Base-by-base conservation (phyloP, 108 stramenopile species). In the Licmophora abbreviata region DNA sequence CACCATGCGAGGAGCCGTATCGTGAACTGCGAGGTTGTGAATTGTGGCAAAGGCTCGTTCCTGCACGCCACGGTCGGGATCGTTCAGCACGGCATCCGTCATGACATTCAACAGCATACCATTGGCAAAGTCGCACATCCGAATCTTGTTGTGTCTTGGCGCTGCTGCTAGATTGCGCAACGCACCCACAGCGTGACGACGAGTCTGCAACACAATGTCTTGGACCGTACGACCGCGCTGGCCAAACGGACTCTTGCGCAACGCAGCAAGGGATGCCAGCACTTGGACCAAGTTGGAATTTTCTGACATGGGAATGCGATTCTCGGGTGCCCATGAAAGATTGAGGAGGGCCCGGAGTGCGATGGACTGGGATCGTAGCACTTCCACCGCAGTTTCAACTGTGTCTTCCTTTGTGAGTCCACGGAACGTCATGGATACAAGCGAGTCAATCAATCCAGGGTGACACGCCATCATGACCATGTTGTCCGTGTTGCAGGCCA, bases 401-500 rank as follows among this genome's bases (percentile, higher is more conserved):
- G 68, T 31, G 12, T 71, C 75, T 12, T 52, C 48, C 1, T 49
- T 28, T 29, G 70, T 35, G 10, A 65, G 29, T 10, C 42, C 55
- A 0, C 72, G 46, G 21, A 34, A 57, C 12, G 61, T 50, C 0
- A 73, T 56, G 10, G 40, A 51, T 0, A 77, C 56, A 2, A 81
- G 47, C 6, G 71, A 55, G 10, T 69, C 41, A 9, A 81, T 35
- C 7, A 81, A 49, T 10, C 61, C 51, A 27, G 75, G 75, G n/a
- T 66, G 55, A 22, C 58, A 52, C 6, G 70, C 66, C 75, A 81
- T 76, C 72, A 76, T 74, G 29, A 61, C 56, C 80, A 81, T 81
- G 38, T 77, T 81, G 15, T 81, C 72, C 30, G 65, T 38, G 57
- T 76, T 71, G 54, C 80, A 81, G 8, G 74, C 80, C n/a, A 81